Conservation (phyloP, 805 yeast species). For the Wickerhamiella brachini region DNA sequence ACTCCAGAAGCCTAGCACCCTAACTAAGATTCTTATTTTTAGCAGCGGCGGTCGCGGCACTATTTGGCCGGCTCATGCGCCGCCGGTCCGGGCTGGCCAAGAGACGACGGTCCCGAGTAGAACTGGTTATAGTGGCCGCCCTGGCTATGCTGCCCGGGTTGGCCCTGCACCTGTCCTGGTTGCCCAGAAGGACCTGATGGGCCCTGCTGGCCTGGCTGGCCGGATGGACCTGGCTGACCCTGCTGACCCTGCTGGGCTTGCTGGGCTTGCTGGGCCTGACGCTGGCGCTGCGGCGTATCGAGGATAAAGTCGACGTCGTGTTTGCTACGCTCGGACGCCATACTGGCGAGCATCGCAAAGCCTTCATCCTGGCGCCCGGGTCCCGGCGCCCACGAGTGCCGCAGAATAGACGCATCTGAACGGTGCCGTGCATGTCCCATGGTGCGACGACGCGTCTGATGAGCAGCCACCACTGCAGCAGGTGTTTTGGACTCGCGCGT, state of each 20-base stretch:
- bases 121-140: background rate
- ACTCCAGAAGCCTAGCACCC: too few species aligned
- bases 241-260: background rate
- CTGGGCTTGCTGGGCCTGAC: background rate
- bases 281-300: background rate
- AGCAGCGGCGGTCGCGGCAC: too few species aligned
- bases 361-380: slow-evolving; percentile 14
- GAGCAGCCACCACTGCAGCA: slow-evolving; percentile 1
- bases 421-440: slow-evolving; percentile 7
- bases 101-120: background rate
- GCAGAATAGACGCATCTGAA: slow-evolving; percentile 4
- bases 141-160: background rate
- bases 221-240: background rate
- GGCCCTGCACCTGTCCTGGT: too few species aligned
- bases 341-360: slow-evolving; percentile 16
- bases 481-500: background rate
- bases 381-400: slow-evolving; percentile 1
- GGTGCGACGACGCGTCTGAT: background rate
- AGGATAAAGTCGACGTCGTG: slow-evolving; percentile 4
- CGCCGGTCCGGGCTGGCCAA: background rate
- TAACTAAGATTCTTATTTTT: too few species aligned
- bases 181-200: background rate
- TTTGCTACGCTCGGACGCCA: slow-evolving; percentile 15
- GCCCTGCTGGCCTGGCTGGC: background rate
- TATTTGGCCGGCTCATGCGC: background rate